Percentiles rank a stretch among this genome's conserved stretches.
These are phyloP conservation scores for Colletotrichum sp. DNA, from an alignment of 2,329 filamentous ascomycete genomes.

Conservation along the genomic window DNA sequence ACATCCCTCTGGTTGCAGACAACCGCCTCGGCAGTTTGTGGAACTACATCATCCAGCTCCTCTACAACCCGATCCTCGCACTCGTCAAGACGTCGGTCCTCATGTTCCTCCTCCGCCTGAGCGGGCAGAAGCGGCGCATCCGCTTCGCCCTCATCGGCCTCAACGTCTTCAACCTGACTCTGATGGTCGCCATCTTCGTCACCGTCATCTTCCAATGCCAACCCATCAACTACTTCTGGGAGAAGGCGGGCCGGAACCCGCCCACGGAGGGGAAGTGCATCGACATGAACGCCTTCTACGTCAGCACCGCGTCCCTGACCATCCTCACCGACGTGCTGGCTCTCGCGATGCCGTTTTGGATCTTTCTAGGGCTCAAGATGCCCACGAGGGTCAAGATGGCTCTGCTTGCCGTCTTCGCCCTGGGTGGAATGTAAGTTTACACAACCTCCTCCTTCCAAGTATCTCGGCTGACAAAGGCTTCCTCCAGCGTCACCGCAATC, in stretches of 20 bases:
- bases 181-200: slow-evolving; percentile 41
- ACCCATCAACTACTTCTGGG: slow-evolving; percentile 41
- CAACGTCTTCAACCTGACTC: slow-evolving; percentile 37
- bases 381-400: slow-evolving; percentile 35
- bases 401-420: slow-evolving; percentile 36
- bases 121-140: slow-evolving; percentile 32
- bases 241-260: slow-evolving; percentile 21
- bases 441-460: background rate
- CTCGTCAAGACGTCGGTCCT: slow-evolving; percentile 40
- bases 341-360: slow-evolving; percentile 38
- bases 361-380: slow-evolving; percentile 39
- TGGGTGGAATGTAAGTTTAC: slow-evolving; percentile 30
- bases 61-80: slow-evolving; percentile 40
- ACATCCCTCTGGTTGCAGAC: slow-evolving; percentile 12
- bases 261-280: slow-evolving; percentile 14
- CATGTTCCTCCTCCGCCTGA: slow-evolving; percentile 37
- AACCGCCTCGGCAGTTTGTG: slow-evolving; percentile 25
- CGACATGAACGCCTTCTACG: slow-evolving; percentile 28
- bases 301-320: slow-evolving; percentile 39
- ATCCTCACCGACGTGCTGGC: slow-evolving; percentile 47
- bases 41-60: slow-evolving; percentile 36
- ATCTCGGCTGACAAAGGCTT: background rate
- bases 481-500: slow-evolving; percentile 14
- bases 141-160: slow-evolving; percentile 32
- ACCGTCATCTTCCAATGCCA: slow-evolving; percentile 45